Evolutionary conservation across 495 filamentous ascomycete genomes (phyloP), one percentile per base, ranked within the genome.

Genomic region (Glutinoglossum americanum): DNA sequence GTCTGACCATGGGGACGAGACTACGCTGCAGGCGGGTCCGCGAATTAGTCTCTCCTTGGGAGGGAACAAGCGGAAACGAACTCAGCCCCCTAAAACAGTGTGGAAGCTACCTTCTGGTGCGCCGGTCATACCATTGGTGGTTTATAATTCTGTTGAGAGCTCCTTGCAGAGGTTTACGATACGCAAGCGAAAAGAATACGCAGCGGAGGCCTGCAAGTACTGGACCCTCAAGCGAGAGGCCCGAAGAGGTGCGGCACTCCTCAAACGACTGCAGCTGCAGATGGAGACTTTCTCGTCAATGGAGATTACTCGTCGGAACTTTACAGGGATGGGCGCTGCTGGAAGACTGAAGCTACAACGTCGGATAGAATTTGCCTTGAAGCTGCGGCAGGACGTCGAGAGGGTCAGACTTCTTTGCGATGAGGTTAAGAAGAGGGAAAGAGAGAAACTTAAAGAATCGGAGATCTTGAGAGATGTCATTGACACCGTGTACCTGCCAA

Each of bases 181-280:
- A 59, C 80, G 80, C 33, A 90, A 92, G 62, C 77, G 85, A 27
- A 92, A 90, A 63, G 88, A 96, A 51, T 99, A 85, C 70, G 82
- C 88, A 1, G 85, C 84, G 33, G 89, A 96, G 64, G 85, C 84
- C 1, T 96, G 89, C 71, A 87, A 86, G 60, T 99, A 96, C 69
- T 99, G 92, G 92, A 97, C 92, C 0, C 71, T 97, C 55, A 99
- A 99, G 69, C 78, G 92, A 39, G 92, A 99, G 68, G 85, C 90
- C 45, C 76, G 92, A 37, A 76, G 92, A 60, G 92, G 92, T 32
- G 92, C 92, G 17, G 85, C 90, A 19, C 72, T 97, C 45, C 74
- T 99, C 54, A 95, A 95, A 70, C 80, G 92, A 39, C 74, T 97
- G 9, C 92, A 98, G 65, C 69, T 96, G 33, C 89, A 94, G 68